Evolutionary conservation across 768 basidiomycete genomes (phyloP), one percentile per base, ranked within the genome.

Genomic region (Polyporus arcularius): DNA sequence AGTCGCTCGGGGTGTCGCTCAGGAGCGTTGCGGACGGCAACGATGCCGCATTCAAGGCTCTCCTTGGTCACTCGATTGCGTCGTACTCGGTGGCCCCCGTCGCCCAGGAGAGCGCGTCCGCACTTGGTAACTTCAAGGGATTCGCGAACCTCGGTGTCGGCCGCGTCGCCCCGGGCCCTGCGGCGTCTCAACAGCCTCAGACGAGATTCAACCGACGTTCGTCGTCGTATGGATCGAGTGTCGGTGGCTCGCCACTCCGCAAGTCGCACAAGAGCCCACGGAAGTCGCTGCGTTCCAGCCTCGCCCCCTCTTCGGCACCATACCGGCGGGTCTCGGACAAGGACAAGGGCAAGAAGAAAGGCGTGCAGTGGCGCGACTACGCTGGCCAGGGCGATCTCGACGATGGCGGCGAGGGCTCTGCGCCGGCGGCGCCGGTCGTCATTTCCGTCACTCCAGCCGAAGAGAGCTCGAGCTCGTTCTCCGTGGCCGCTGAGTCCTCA

Each of bases 281-380:
- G 58, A 89, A 86, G 71, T 89, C 89, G 14, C 69, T 88, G 47
- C 86, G 89, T n/a, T 81, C 87, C 21, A 90, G 85, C 65, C 71
- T 85, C 26, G 73, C 77, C 32, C 52, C 55, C 2, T 49, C 60
- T 15, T 74, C 81, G 14, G 82, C 83, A 47, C 83, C 89, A 2
- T 88, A 89, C 68, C 79, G 86, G 42, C 81, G 85, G 54, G 78
- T 80, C 16, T 85, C 87, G 1, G 86, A 88, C 61, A 86, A 85
- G 70, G 83, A 85, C 69, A 84, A 82, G 62, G 84, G 78, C 58
- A 78, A 80, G 60, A 82, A 80, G 65, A 93, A 94, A 71, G 87
- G 83, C 55, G 90, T 95, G 4, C 90, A 94, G 70, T 95, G 93
- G 93, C 83, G 81, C 57, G 92, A 94, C 65, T 89, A 94, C 72